Evolutionary conservation across 805 yeast genomes (phyloP).

Genomic region (Blastobotrys muscicola): DNA sequence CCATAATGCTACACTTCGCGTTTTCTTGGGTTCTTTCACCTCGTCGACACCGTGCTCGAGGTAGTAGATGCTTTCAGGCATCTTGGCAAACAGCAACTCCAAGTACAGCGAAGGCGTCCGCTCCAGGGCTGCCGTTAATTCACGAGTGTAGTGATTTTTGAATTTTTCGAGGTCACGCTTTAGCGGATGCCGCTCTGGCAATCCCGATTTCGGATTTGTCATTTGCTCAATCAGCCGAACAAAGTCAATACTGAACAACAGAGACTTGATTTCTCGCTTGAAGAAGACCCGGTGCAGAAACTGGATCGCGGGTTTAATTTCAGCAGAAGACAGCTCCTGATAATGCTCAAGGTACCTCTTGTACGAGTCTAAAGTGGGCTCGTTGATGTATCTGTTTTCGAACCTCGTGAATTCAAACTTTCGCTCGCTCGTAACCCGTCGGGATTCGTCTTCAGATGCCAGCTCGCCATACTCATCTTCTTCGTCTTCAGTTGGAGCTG

Average conservation of each 20-base stretch:
- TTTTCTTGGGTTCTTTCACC: conserved; percentile 15
- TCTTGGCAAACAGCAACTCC: conserved; percentile 60
- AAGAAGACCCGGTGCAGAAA: conserved; percentile 67
- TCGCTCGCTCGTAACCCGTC: conserved; percentile 34
- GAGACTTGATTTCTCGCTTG: conserved; percentile 46
- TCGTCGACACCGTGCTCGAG: conserved; percentile 51
- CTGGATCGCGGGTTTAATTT: conserved; percentile 53
- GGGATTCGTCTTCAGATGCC: conserved; percentile 23
- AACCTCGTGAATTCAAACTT: conserved; percentile 37
- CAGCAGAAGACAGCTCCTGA: conserved; percentile 49
- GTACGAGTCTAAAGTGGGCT: conserved; percentile 55
- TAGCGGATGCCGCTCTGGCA: conserved; percentile 34
- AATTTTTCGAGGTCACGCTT: conserved; percentile 58
- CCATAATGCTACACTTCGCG: conserved; percentile 15
- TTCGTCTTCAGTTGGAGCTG: background rate
- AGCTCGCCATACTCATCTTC: conserved; percentile 12
- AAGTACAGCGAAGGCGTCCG: conserved; percentile 46
- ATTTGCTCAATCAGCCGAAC: conserved; percentile 48
- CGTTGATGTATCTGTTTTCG: conserved; percentile 42
- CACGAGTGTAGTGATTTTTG: conserved; percentile 53
- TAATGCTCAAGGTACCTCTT: conserved; percentile 51
- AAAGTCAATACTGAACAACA: conserved; percentile 64
- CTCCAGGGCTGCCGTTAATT: conserved; percentile 38
- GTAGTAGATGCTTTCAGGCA: conserved; percentile 39
- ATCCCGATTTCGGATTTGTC: conserved; percentile 32